These are phyloP conservation scores for Glarea lozoyensis DNA, from an alignment of 495 filamentous ascomycete species.

Conservation along the genomic window DNA sequence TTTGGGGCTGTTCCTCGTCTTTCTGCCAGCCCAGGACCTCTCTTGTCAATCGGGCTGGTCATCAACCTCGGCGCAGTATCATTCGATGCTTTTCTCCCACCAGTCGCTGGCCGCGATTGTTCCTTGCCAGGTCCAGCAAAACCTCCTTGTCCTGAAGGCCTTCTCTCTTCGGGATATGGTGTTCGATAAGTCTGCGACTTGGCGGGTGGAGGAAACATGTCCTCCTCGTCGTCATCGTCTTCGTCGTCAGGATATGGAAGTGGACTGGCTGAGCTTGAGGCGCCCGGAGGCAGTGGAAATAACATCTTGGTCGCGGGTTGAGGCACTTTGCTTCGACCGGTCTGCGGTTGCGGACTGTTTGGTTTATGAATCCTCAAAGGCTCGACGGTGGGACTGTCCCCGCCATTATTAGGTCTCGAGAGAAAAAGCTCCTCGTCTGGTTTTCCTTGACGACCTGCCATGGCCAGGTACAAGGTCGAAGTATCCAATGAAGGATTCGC, in stretches of 20 bases:
- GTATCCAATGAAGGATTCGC: constrained; percentile 14
- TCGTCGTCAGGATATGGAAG: constrained; percentile 75
- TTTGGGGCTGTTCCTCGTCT: constrained; percentile 65
- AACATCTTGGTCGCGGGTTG: constrained; percentile 17
- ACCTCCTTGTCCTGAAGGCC: constrained; percentile 9
- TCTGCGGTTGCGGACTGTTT: constrained; percentile 38
- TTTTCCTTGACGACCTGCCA: constrained; percentile 31
- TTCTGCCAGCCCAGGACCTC: constrained; percentile 51
- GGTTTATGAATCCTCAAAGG: constrained; percentile 81
- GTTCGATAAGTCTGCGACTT: constrained; percentile 31
- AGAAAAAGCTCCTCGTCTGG: constrained; percentile 74
- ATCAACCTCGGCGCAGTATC: constrained; percentile 36
- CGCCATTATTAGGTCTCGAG: constrained; percentile 44
- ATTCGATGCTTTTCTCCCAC: constrained; percentile 15
- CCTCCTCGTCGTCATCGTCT: constrained; percentile 33
- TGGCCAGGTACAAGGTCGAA: constrained; percentile 12
- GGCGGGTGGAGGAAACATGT: constrained; percentile 21
- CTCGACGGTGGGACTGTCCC: constrained; percentile 65
- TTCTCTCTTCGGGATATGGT: constrained; percentile 41
- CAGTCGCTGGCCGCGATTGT: constrained; percentile 8
- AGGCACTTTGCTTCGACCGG: constrained; percentile 39
- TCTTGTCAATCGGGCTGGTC: constrained; percentile 40
- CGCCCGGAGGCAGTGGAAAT: constrained; percentile 52
- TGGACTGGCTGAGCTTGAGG: constrained; percentile 53
- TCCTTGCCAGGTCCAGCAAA: constrained; percentile 9